Base-by-base conservation (phyloP, 805 yeast species). In the Kockiozyma suomiensis region DNA sequence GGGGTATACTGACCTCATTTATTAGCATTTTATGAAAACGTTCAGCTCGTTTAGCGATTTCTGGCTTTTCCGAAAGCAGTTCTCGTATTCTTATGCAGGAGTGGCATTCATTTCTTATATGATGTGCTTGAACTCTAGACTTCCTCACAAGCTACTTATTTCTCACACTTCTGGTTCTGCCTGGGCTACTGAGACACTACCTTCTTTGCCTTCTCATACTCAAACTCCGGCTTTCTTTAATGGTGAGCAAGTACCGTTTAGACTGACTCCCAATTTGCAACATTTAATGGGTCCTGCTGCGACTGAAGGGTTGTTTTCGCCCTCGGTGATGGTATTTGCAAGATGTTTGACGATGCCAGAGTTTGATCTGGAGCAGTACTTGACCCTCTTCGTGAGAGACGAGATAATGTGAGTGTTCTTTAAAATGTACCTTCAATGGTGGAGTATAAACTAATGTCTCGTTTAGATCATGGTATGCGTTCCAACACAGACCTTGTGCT, bases 41-140 rank as follows among this genome's bases (percentile, higher is more conserved):
- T 94, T 85, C 73, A 81, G 86, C 12, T 82, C 85, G 59, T 96
- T 87, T 72, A 97, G 88, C 73, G 97, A 93, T 70, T 94, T 93
- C 79, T 94, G 99, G 99, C 76, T 93, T 54, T 94, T 96, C 85
- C 83, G 98, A 64, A 90, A 91, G 69, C 97, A 92, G 70, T 96
- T 94, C 71, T 85, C 97, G 4, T 86, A 96, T 28, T 97, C 92
- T 74, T 94, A 93, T 75, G 97, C 97, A 3, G 85, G 96, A 0
- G 88, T 94, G 68, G 85, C 90, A 46, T 93, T 93, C 74, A 85
- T 92, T 81, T 89, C 98, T 0, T 90, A 90, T 70, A 87, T 93
- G 91, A 84, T 94, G 88, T 86, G 96, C 75, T 89, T 94, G 69
- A 90, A 90, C 72, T 85, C 87, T 50, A 84, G 99, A 70, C 93